These are phyloP conservation scores for Starmerella vaccinii DNA, from an alignment of 805 yeast species.

Conservation along the genomic window DNA sequence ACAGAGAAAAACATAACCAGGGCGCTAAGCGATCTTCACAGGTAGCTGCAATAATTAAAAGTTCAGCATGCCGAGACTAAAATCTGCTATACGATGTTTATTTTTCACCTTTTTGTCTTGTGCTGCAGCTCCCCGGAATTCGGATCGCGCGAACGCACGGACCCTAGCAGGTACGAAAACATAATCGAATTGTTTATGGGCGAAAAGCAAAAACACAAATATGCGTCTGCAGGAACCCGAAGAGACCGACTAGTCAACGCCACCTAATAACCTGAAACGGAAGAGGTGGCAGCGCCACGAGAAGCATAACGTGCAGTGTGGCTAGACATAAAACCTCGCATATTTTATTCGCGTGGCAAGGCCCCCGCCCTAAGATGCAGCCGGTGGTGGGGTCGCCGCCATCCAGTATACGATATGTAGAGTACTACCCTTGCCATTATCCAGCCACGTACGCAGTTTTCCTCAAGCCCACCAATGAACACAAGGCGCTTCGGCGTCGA, in stretches of 20 bases:
- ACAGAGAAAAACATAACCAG: no score
- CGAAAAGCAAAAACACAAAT: neutral
- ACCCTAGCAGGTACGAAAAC: neutral
- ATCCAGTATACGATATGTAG: neutral
- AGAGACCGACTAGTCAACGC: neutral
- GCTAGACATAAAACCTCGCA: neutral
- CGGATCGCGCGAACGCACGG: no score
- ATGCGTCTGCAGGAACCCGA: neutral
- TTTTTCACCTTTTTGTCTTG: neutral
- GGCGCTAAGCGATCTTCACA: no score
- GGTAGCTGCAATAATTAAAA: no score
- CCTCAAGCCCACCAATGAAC: neutral
- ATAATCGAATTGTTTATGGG: neutral
- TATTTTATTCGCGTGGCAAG: neutral
- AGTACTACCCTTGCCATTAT: slow-evolving; percentile 1
- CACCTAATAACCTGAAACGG: neutral
- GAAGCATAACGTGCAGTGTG: neutral
- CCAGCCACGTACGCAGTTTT: neutral
- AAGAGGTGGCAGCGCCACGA: neutral
- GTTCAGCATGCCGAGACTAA: no score
- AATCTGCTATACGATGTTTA: no score
- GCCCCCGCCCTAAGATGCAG: neutral
- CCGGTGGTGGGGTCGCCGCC: neutral
- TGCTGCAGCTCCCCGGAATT: no score
- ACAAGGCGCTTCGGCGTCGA: neutral